A percentile compares a stretch with the other conserved stretches of the same genome.
Conservation (phyloP, 768 basidiomycete species). For the Gloeostereum incarnatum region DNA sequence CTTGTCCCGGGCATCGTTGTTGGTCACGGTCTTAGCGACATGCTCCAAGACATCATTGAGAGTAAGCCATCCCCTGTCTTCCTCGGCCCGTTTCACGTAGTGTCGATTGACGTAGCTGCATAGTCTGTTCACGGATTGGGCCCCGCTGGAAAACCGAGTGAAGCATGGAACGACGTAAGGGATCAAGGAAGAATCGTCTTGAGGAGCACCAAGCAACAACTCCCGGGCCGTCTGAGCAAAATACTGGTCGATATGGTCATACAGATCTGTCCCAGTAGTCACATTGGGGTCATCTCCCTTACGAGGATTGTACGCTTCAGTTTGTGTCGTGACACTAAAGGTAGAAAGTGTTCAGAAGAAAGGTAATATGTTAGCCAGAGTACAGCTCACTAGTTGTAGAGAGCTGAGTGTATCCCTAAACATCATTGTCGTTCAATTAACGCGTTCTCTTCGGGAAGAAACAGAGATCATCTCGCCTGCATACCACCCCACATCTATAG, state of each 20-base stretch:
- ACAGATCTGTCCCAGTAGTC: constrained; percentile 52
- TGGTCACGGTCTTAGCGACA: constrained; percentile 39
- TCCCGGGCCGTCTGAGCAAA: constrained; percentile 54
- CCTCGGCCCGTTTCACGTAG: constrained; percentile 62
- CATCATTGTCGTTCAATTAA: too few species aligned
- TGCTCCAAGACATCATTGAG: constrained; percentile 56
- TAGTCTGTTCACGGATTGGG: constrained; percentile 59
- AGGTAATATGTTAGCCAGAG: constrained; percentile 2
- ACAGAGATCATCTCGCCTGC: too few species aligned
- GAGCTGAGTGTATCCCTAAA: constrained; percentile 73
- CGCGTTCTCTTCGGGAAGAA: too few species aligned
- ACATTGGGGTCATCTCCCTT: constrained; percentile 13
- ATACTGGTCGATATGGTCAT: constrained; percentile 66
- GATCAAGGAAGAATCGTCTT: constrained; percentile 57
- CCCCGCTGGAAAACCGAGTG: constrained; percentile 60
- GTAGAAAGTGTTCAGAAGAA: constrained; percentile 11
- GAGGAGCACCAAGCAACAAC: constrained; percentile 50
- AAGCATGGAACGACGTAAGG: constrained; percentile 67
- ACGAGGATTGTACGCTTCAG: constrained; percentile 31
- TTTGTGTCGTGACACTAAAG: constrained; percentile 45
- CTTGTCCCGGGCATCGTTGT: constrained; percentile 49
- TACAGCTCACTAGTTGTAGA: constrained; percentile 61
- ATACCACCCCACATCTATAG: constrained; percentile 47
- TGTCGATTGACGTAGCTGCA: constrained; percentile 64
- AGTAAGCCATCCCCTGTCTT: constrained; percentile 72